A percentile compares a stretch with the other conserved stretches of the same genome.
phyloP scores from a whole-genome alignment of 345 rosid genomes.

The Dimocarpus longan region DNA sequence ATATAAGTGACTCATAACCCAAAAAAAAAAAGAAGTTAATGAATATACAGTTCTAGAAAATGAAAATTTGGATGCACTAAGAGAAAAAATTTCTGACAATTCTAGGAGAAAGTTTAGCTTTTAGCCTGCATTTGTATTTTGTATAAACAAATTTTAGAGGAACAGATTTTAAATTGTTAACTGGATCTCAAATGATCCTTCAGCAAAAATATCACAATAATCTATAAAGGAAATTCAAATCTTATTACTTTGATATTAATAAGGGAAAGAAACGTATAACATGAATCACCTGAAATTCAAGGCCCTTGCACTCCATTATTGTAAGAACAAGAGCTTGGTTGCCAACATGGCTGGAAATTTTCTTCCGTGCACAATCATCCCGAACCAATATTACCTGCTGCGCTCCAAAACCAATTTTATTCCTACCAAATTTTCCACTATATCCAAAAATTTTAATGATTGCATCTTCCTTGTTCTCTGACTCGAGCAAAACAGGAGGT shows the following conservation, averaged over 20 bases:
- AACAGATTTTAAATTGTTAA: not conserved
- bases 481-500: slow-evolving; percentile 47
- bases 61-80: not conserved
- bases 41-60: not conserved
- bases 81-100: not conserved
- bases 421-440: slow-evolving; percentile 17
- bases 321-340: slow-evolving; percentile 57
- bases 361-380: slow-evolving; percentile 37
- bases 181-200: not conserved
- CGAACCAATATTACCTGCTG: slow-evolving; percentile 55
- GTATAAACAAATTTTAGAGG: not conserved
- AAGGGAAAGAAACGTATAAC: not conserved
- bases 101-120: not conserved
- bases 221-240: not conserved
- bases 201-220: not conserved
- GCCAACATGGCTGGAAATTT: slow-evolving; percentile 33
- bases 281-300: slow-evolving; percentile 50
- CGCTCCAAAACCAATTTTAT: slow-evolving; percentile 49
- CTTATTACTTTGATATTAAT: not conserved
- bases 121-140: not conserved
- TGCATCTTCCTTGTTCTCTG: slow-evolving; percentile 35
- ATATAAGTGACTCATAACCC: not conserved
- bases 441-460: slow-evolving; percentile 46
- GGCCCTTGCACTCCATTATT: slow-evolving; percentile 51
- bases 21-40: not conserved